Evolutionary conservation across 202 grass and related monocot species (phyloP).

Genomic region (Musa balbisiana): DNA sequence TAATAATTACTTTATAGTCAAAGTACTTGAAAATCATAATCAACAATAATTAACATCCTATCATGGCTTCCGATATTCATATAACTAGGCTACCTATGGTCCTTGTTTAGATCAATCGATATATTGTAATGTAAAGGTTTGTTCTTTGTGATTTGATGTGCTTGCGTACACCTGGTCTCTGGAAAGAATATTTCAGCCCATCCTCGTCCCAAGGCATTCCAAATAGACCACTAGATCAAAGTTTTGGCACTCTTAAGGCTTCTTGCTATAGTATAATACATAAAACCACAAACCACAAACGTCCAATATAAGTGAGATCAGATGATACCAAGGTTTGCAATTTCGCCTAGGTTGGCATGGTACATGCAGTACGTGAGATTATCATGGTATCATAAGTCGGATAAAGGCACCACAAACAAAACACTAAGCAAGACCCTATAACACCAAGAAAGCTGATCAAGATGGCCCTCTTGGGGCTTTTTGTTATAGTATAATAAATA

Average conservation of each 20-base stretch:
- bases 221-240: too few relatives aligned
- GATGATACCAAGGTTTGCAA: too few relatives aligned
- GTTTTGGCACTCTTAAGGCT: too few relatives aligned
- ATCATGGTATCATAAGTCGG: too few relatives aligned
- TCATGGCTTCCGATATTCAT: not conserved
- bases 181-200: too few relatives aligned
- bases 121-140: not conserved
- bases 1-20: not conserved
- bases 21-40: not conserved
- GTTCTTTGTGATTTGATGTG: not conserved
- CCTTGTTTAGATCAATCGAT: not conserved
- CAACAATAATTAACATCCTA: not conserved
- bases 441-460: not conserved
- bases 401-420: not conserved
- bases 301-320: too few relatives aligned
- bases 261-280: too few relatives aligned
- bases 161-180: too few relatives aligned
- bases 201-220: too few relatives aligned
- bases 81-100: not conserved
- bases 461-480: not conserved
- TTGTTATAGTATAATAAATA: not conserved
- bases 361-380: too few relatives aligned
- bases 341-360: too few relatives aligned
- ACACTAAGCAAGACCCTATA: not conserved
- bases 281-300: too few relatives aligned